These are phyloP conservation scores for Tetradesmus lagerheimii DNA, from an alignment of 139 green algal genomes.

Conservation along the genomic window DNA sequence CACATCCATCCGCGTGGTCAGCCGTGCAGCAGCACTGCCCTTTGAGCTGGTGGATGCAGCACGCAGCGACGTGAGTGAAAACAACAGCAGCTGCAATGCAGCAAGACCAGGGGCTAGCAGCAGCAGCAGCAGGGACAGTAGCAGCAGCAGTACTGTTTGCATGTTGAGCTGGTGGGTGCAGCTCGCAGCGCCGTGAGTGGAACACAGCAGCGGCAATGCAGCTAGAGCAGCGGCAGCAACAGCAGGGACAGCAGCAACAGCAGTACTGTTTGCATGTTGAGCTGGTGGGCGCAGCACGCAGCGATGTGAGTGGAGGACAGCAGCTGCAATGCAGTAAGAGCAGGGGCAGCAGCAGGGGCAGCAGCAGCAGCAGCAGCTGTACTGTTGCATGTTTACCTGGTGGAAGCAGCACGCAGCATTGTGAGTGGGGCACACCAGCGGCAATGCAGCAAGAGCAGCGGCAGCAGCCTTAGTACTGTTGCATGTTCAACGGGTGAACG, in stretches of 20 bases:
- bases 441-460: background rate
- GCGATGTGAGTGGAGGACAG: conserved; percentile 62
- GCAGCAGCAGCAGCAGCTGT: background rate
- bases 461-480: conserved; percentile 47
- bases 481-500: conserved; percentile 90
- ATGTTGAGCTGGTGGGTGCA: conserved; percentile 89
- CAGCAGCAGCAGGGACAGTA: background rate
- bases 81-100: too few species aligned
- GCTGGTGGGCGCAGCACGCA: conserved; percentile 78
- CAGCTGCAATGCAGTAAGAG: background rate
- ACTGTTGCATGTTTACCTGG: conserved; percentile 87
- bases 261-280: conserved; percentile 82
- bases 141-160: conserved; percentile 55
- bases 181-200: conserved; percentile 66
- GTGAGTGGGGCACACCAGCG: conserved; percentile 46
- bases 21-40: conserved; percentile 79
- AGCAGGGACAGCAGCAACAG: background rate
- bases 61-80: conserved; percentile 63
- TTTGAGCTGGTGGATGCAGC: conserved; percentile 90
- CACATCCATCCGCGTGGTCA: conserved; percentile 56
- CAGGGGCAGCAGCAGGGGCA: background rate
- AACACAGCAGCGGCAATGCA: background rate
- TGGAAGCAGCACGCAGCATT: conserved; percentile 78
- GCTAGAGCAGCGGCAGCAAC: background rate
- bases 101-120: background rate